A percentile compares a stretch with the other conserved stretches of the same genome.
Conservation (phyloP, 2,329 filamentous ascomycete species). For the Monilinia vaccinii-corymbosi region DNA sequence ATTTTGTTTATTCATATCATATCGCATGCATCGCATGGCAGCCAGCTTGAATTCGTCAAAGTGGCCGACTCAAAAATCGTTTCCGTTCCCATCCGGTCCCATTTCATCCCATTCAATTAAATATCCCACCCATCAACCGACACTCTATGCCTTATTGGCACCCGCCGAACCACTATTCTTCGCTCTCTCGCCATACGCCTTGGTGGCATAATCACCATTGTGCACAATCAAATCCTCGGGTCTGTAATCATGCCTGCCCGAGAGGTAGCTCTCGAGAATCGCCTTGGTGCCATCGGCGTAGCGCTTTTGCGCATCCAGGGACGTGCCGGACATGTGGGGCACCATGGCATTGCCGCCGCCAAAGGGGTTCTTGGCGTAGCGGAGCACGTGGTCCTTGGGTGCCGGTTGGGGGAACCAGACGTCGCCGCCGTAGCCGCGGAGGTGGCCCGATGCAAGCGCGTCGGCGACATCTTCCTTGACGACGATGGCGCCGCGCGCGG, state of each 20-base stretch:
- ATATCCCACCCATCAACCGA: not conserved
- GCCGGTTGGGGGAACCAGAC: constrained; percentile 94
- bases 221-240: constrained; percentile 86
- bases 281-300: constrained; percentile 82
- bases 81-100: not conserved
- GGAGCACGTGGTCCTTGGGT: constrained; percentile 83
- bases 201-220: constrained; percentile 87
- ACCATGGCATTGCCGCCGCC: constrained; percentile 98
- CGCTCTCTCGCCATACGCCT: constrained; percentile 37
- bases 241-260: constrained; percentile 77
- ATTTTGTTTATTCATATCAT: no score
- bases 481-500: constrained; percentile 94
- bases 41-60: not conserved
- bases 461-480: constrained; percentile 98
- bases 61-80: not conserved
- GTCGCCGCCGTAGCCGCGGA: constrained; percentile 79
- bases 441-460: constrained; percentile 83
- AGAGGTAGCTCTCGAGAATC: constrained; percentile 87
- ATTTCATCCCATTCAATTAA: not conserved
- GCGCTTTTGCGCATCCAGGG: constrained; percentile 92
- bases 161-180: constrained; percentile 14
- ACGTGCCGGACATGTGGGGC: constrained; percentile 97
- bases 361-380: constrained; percentile 87
- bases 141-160: constrained; percentile 4
- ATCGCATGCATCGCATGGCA: not conserved